A percentile compares a stretch with the other conserved stretches of the same genome.
These are phyloP conservation scores for Glycine tomentella DNA, from an alignment of 306 rosid species.

Conservation along the genomic window DNA sequence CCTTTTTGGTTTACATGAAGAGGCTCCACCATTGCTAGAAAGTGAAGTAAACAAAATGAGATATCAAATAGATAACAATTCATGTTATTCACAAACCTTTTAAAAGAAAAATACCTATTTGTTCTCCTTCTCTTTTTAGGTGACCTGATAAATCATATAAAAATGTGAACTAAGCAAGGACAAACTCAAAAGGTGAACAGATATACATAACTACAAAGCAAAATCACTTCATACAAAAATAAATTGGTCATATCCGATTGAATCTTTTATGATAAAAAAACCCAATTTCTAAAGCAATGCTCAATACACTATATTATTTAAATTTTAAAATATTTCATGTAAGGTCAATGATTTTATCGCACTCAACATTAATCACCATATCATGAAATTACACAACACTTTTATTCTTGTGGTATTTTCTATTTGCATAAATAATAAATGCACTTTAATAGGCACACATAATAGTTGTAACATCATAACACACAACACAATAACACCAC, in stretches of 20 bases:
- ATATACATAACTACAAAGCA: slow-evolving; percentile 15
- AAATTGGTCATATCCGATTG: neutral
- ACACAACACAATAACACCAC: neutral
- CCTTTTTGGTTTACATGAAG: no score
- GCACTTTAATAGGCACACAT: slow-evolving; percentile 9
- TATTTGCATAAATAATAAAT: neutral
- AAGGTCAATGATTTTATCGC: neutral
- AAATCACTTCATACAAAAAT: slow-evolving; percentile 22
- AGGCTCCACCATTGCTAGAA: slow-evolving; percentile 65
- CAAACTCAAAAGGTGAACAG: slow-evolving; percentile 7
- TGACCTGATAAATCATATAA: slow-evolving; percentile 56
- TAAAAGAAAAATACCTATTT: slow-evolving; percentile 51
- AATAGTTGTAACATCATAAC: neutral
- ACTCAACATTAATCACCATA: slow-evolving; percentile 23
- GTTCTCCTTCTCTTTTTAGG: slow-evolving; percentile 68
- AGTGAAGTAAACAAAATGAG: slow-evolving; percentile 36
- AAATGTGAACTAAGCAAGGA: neutral
- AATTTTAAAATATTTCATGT: neutral
- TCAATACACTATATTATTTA: neutral
- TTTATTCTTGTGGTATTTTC: neutral
- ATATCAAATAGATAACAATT: slow-evolving; percentile 16
- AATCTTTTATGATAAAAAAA: slow-evolving; percentile 26
- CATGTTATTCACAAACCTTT: slow-evolving; percentile 57
- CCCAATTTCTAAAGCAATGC: neutral
- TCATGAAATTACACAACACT: neutral